Percentiles rank a stretch among this genome's conserved stretches.
Evolutionary conservation across 1,284 basidiomycete species (phyloP).

Genomic region (Bjerkandera adusta): DNA sequence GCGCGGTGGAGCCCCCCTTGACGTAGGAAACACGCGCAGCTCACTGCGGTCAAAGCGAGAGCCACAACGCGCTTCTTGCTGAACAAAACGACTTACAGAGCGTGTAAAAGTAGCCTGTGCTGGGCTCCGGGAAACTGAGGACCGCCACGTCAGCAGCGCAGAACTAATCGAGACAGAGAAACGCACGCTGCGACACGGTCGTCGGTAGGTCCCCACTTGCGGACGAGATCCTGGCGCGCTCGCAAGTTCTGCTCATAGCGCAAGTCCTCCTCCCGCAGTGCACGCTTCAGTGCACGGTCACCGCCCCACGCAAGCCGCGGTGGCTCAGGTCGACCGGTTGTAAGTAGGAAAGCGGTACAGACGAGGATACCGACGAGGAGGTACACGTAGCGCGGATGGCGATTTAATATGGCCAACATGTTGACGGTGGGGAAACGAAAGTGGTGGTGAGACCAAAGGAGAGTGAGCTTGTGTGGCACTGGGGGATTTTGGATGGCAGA

Average conservation of each 20-base stretch:
- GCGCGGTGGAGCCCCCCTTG: too few relatives aligned
- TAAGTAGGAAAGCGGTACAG: constrained; percentile 12
- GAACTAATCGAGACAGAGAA: background rate
- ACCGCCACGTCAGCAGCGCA: background rate
- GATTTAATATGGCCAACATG: constrained; percentile 14
- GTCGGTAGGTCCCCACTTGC: constrained; percentile 24
- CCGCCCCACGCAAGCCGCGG: background rate
- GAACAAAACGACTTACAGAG: constrained; percentile 24
- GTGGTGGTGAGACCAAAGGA: background rate
- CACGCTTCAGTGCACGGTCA: constrained; percentile 4
- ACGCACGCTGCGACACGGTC: constrained; percentile 20
- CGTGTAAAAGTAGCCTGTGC: constrained; percentile 21
- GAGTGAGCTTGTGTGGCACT: too few relatives aligned
- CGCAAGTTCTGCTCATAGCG: constrained; percentile 16
- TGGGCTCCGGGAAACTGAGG: constrained; percentile 15
- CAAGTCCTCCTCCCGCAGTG: constrained; percentile 18
- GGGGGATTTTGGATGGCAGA: too few relatives aligned
- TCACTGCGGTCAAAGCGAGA: too few relatives aligned
- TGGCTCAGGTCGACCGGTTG: constrained; percentile 5
- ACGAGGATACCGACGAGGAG: constrained; percentile 13
- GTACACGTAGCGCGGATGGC: constrained; percentile 18
- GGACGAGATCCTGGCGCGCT: constrained; percentile 20
- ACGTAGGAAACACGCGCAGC: too few relatives aligned
- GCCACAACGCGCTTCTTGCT: too few relatives aligned
- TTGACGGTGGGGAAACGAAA: background rate